Conservation (phyloP, 1,284 basidiomycete species). For the Puccinia hordei region DNA sequence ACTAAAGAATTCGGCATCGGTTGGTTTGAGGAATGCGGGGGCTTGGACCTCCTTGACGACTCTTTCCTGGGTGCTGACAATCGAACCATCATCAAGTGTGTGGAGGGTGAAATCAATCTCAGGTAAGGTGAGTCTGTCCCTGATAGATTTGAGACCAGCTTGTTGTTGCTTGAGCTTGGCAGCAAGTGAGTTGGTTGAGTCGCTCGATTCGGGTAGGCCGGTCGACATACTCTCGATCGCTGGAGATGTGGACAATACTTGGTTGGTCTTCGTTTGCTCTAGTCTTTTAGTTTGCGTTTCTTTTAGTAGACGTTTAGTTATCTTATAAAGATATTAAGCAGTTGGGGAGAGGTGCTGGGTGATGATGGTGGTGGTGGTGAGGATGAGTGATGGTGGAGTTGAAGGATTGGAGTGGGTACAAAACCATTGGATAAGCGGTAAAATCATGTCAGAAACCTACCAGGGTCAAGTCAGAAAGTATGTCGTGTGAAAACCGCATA, state of each 20-base stretch:
- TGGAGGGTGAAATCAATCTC: slow-evolving; percentile 77
- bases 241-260: neutral
- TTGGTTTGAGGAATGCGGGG: slow-evolving; percentile 87
- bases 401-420: neutral
- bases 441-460: no score
- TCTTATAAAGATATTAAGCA: neutral
- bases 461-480: neutral
- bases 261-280: neutral
- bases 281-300: neutral
- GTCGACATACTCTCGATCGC: slow-evolving; percentile 37
- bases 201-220: slow-evolving; percentile 35
- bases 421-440: neutral
- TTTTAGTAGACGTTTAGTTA: neutral
- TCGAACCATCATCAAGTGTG: slow-evolving; percentile 72
- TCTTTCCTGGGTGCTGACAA: slow-evolving; percentile 80
- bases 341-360: neutral
- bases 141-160: slow-evolving; percentile 51
- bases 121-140: slow-evolving; percentile 65
- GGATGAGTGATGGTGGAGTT: no score
- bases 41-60: slow-evolving; percentile 92
- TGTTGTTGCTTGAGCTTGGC: slow-evolving; percentile 51
- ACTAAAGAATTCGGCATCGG: slow-evolving; percentile 89
- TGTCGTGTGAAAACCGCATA: no score
- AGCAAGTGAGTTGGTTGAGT: slow-evolving; percentile 12
- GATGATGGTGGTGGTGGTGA: no score